A percentile compares a stretch with the other conserved stretches of the same genome.
phyloP scores from a whole-genome alignment of 2,329 filamentous ascomycete species.

The Bipolaris gigantea region DNA sequence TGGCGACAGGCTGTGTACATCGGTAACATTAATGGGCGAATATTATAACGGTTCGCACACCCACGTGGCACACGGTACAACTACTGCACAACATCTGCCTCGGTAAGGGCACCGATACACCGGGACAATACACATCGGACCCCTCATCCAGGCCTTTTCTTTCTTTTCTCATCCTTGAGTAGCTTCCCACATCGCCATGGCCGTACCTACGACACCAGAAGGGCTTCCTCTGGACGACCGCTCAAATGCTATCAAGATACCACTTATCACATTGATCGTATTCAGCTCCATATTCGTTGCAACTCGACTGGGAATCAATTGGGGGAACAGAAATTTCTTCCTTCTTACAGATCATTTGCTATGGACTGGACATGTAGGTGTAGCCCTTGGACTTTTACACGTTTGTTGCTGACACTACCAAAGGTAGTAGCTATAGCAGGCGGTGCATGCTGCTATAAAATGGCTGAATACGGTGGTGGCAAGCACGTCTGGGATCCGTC shows the following conservation, averaged over 20 bases:
- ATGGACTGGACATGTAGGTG: slow-evolving; percentile 28
- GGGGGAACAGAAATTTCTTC: slow-evolving; percentile 26
- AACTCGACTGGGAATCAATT: slow-evolving; percentile 24
- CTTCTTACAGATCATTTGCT: slow-evolving; percentile 30
- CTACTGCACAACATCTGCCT: not conserved
- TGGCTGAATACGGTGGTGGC: slow-evolving; percentile 23
- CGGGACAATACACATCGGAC: not conserved
- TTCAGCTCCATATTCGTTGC: slow-evolving; percentile 31
- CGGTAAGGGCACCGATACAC: not conserved
- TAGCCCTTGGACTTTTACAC: not conserved
- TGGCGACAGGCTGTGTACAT: not conserved
- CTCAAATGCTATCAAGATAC: slow-evolving; percentile 26
- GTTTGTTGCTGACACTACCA: not conserved
- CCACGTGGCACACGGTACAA: not conserved
- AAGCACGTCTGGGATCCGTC: slow-evolving; percentile 32
- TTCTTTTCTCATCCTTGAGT: not conserved
- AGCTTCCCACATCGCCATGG: slow-evolving; percentile 15
- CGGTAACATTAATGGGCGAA: slow-evolving; percentile 2
- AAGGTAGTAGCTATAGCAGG: slow-evolving; percentile 28
- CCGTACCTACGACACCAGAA: slow-evolving; percentile 8
- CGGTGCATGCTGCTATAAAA: slow-evolving; percentile 24
- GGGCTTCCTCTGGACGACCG: slow-evolving; percentile 27
- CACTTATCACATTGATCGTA: slow-evolving; percentile 22
- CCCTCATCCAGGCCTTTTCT: not conserved
- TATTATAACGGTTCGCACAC: slow-evolving; percentile 6